phyloP scores from a whole-genome alignment of 129 eudicot species.

The Artemisia annua region DNA sequence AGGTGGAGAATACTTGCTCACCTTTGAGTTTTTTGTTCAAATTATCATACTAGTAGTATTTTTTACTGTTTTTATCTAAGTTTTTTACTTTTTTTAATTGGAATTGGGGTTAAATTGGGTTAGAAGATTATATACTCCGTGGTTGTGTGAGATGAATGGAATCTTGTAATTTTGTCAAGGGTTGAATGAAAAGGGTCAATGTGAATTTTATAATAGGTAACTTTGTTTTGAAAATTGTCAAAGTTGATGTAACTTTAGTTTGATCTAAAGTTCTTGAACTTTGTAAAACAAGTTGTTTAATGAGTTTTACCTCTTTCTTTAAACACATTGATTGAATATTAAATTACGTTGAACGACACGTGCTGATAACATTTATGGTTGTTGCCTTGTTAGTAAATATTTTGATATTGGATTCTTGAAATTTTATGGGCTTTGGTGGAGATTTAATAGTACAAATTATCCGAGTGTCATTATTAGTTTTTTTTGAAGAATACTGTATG shows the following conservation, averaged over 20 bases:
- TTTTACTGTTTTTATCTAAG: conserved; percentile 12
- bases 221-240: conserved; percentile 6
- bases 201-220: conserved; percentile 33
- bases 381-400: too few relatives aligned
- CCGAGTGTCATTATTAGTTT: too few relatives aligned
- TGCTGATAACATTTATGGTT: too few relatives aligned
- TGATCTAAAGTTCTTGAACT: conserved; percentile 27
- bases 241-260: conserved; percentile 27
- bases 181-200: conserved; percentile 27
- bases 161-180: conserved; percentile 28
- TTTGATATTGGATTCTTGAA: too few relatives aligned
- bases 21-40: conserved; percentile 19
- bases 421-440: too few relatives aligned
- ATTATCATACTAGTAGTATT: conserved; percentile 18
- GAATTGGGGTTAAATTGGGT: conserved; percentile 16
- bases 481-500: too few relatives aligned
- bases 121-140: too few relatives aligned
- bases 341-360: too few relatives aligned
- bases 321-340: not conserved
- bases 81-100: conserved; percentile 14
- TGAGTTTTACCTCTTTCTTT: not conserved
- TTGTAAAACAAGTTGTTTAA: conserved; percentile 15
- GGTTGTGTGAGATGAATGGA: conserved; percentile 25
- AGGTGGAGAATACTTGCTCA: conserved; percentile 25
- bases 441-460: too few relatives aligned